Evolutionary conservation across 2,329 filamentous ascomycete species (phyloP).

Genomic region (Stromatinia cepivora): DNA sequence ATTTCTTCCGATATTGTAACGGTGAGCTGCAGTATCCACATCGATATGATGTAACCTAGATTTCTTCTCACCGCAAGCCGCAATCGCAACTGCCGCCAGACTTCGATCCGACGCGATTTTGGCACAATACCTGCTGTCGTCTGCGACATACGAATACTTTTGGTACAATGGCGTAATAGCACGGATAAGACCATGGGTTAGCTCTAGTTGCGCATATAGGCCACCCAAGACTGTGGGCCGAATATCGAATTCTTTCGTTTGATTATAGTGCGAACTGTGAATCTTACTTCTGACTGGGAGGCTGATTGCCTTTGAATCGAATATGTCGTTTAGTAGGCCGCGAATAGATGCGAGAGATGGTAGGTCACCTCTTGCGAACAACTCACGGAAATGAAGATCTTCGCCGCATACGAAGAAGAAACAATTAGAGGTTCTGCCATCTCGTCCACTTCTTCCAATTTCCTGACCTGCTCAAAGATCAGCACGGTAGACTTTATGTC

Average conservation of each 20-base stretch:
- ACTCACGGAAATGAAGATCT: conserved; percentile 59
- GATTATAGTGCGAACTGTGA: conserved; percentile 48
- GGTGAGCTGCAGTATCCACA: conserved; percentile 45
- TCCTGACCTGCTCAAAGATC: conserved; percentile 45
- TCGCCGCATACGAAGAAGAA: conserved; percentile 58
- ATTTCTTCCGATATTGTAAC: conserved; percentile 43
- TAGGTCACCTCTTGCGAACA: conserved; percentile 60
- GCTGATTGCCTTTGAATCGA: conserved; percentile 42
- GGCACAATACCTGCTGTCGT: conserved; percentile 39
- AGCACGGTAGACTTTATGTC: not conserved
- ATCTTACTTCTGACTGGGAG: conserved; percentile 47
- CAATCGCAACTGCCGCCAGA: conserved; percentile 48
- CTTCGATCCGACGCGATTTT: conserved; percentile 44
- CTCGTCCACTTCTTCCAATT: conserved; percentile 56
- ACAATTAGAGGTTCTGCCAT: conserved; percentile 55
- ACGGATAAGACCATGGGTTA: conserved; percentile 57
- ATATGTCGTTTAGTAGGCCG: conserved; percentile 53
- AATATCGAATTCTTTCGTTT: conserved; percentile 56
- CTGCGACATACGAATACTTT: conserved; percentile 52
- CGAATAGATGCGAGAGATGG: conserved; percentile 53
- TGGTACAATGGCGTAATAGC: conserved; percentile 59
- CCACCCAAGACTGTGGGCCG: conserved; percentile 50
- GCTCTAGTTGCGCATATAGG: conserved; percentile 61
- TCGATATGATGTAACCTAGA: conserved; percentile 51
- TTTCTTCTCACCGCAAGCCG: conserved; percentile 44